These are phyloP conservation scores for Puccinia coronata DNA, from an alignment of 1,284 basidiomycete genomes.

Conservation along the genomic window DNA sequence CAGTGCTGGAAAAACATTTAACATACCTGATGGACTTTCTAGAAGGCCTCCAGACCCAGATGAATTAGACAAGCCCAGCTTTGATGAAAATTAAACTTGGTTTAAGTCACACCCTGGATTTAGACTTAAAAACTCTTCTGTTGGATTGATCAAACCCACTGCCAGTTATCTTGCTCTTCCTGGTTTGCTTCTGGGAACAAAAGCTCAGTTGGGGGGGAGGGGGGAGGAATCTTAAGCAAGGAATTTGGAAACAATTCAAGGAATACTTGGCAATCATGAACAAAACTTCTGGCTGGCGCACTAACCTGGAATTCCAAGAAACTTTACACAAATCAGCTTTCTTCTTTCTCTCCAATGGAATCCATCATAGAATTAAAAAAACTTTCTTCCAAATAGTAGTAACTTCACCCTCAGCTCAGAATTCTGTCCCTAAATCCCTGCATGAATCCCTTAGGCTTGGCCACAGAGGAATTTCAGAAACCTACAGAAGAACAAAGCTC, in stretches of 20 bases:
- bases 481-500: not conserved
- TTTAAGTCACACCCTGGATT: slow-evolving; percentile 5
- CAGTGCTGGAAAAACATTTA: slow-evolving; percentile 11
- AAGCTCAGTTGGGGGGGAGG: not conserved
- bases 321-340: not conserved
- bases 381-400: not conserved
- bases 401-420: not conserved
- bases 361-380: not conserved
- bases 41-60: slow-evolving; percentile 13
- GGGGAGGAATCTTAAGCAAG: not conserved
- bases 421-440: not conserved
- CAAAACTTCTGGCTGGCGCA: not conserved
- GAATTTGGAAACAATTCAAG: not conserved
- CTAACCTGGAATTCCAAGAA: not conserved
- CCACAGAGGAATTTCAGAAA: slow-evolving; percentile 5
- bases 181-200: not conserved
- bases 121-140: not conserved
- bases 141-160: too few species aligned
- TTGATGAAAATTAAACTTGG: slow-evolving; percentile 18
- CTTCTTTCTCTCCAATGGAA: not conserved
- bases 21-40: slow-evolving; percentile 20
- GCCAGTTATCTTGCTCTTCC: too few species aligned
- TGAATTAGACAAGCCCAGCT: not conserved
- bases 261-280: not conserved
- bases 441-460: slow-evolving; percentile 1